Evolutionary conservation across 225 moss, liverwort and hornwort genomes (phyloP), one percentile per base, ranked within the genome.

Genomic region (Ulota crispa): DNA sequence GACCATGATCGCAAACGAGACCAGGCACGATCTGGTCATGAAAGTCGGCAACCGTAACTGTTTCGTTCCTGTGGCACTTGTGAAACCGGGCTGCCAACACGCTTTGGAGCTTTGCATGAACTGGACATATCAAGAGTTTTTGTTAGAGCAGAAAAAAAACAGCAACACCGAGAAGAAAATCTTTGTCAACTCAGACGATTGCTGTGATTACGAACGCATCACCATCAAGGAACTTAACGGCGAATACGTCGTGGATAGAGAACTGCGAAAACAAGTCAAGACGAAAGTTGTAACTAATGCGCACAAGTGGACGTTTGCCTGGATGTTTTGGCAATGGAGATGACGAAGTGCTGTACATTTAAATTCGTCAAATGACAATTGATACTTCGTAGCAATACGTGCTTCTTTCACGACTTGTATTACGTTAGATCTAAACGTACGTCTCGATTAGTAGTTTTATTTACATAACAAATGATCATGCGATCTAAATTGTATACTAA

Each of bases 41-140:
- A 66, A 64, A 31, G 80, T 80, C 1, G 83, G 75, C 2, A 86
- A 31, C 6, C 66, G 76, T 19, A 70, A 23, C n/a, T 72, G 39
- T 19, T 86, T 80, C 62, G 50, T 76, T 1, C 80, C 70, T 0
- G 26, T 83, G 0, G 86, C 76, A 0, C 36, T 63, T 4, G 80
- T 86, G 30, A 80, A 66, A 15, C 64, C 31, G 30, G 75, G 76
- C 20, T 39, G 75, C 8, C 45, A 64, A 0, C 43, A 86, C 12
- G 34, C 76, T 8, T 64, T 86, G 66, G 45, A 71, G 15, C 71
- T 86, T 0, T 72, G 83, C 43, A 47, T 76, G 64, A 76, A 83
- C 62, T 83, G 82, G 82, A 78, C 82, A 1, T 79, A 20, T 1
- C 86, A 76, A 64, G 78, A 63, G 18, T 86, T 86, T 68, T 26